Evolutionary conservation across 495 filamentous ascomycete species (phyloP), one percentile per base, ranked within the genome.

Genomic region (Xylaria intraflava): DNA sequence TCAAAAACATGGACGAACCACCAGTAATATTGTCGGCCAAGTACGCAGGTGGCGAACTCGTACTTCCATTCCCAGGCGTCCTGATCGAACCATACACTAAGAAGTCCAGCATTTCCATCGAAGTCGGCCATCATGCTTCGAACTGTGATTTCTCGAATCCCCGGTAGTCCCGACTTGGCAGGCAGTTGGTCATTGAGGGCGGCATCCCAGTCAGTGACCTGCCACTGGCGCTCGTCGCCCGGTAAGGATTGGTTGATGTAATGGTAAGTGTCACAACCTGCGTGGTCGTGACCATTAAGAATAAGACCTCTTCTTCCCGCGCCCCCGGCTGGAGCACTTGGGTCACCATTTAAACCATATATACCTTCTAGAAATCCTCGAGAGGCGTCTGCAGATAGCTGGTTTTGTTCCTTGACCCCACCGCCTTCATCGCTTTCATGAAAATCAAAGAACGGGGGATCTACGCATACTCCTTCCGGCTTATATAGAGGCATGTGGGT

Each of bases 91-190:
- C 94, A 98, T 2, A 86, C 74, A 36, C 84, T 90, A 38, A 98
- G 65, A 26, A 98, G 72, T 0, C 89, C 94, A 0, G 89, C 91
- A 66, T 95, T 90, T 4, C 93, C 93, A 17, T 82, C 84, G 62
- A 83, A 97, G 23, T 87, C 87, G 22, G 92, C 93, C 93, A 98
- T 98, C 93, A 98, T 96, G 59, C 89, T 95, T n/a, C 89, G 80
- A 5, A 97, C 86, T 0, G 93, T 98, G 47, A 96, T 81, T 69
- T 97, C 93, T 2, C 90, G 73, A n/a, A 96, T 74, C 0, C 80
- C 81, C 1, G 80, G 79, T 1, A 75, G 17, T 0, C 62, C 69
- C 0, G 65, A 59, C 1, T 64, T 60, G 9, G 68, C 69, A 16
- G 66, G 57, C 0, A 75, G 43, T 3, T 68, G 51, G 2, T 61